Percentiles rank a stretch among this genome's conserved stretches.
Evolutionary conservation across 257 asterid genomes (phyloP).

Genomic region (Pogostemon cablin): DNA sequence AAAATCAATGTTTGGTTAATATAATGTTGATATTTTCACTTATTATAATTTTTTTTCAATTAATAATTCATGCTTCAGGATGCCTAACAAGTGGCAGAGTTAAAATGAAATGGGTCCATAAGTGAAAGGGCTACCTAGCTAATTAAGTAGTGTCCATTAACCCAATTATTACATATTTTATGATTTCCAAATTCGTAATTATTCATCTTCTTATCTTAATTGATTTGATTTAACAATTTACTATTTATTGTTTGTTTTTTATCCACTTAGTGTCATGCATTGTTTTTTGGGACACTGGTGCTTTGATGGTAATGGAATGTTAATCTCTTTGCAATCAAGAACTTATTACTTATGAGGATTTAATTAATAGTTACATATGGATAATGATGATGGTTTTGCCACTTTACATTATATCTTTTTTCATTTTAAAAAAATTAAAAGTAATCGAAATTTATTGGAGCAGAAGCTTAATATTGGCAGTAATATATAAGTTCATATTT

Average conservation of each 20-base stretch:
- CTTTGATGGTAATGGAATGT: constrained; percentile 26
- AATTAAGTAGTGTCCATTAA: constrained; percentile 21
- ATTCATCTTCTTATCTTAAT: constrained; percentile 25
- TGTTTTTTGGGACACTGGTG: not conserved
- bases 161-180: constrained; percentile 28
- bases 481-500: too few relatives aligned
- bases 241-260: constrained; percentile 1
- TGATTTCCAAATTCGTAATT: constrained; percentile 17
- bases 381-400: constrained; percentile 23
- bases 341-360: not conserved
- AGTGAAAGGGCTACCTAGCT: constrained; percentile 29
- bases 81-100: constrained; percentile 36
- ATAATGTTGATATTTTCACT: too few relatives aligned
- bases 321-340: constrained; percentile 15
- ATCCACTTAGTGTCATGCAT: constrained; percentile 18
- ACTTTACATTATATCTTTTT: not conserved
- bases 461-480: not conserved
- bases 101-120: constrained; percentile 24
- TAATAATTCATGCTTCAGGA: not conserved
- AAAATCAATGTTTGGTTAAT: too few relatives aligned
- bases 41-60: too few relatives aligned
- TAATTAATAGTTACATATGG: constrained; percentile 7
- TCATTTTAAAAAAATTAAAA: not conserved
- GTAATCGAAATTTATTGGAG: not conserved
- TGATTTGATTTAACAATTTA: not conserved